Conservation (phyloP, 495 filamentous ascomycete species). For the Aspergillus funiculosus region DNA sequence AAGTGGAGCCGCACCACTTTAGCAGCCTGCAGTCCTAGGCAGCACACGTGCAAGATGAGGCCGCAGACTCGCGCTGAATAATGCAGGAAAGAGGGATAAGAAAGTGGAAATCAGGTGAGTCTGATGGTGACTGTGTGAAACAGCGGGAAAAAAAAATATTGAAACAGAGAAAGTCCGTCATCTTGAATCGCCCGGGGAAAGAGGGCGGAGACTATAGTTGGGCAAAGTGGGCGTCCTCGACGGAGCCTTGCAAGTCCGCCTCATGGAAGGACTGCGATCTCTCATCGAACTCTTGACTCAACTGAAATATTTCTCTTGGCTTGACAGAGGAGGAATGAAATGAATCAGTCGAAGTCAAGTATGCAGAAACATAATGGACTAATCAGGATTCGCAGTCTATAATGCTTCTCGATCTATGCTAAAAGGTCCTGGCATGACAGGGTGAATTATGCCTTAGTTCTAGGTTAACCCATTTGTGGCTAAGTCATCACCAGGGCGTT, state of each 20-base stretch:
- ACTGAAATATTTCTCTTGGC: too few species aligned
- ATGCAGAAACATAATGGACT: not conserved
- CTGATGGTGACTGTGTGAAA: too few species aligned
- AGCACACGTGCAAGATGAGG: not conserved
- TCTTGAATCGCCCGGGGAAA: not conserved
- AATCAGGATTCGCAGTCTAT: not conserved
- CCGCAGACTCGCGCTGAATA: not conserved
- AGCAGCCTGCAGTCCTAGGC: not conserved
- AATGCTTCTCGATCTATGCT: not conserved
- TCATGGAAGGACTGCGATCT: not conserved
- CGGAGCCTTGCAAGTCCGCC: constrained; percentile 5
- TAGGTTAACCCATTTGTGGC: constrained; percentile 1
- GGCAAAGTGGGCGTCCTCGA: constrained; percentile 3
- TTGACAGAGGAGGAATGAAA: too few species aligned
- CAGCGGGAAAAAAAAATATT: too few species aligned
- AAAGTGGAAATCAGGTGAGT: not conserved
- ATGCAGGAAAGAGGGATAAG: not conserved
- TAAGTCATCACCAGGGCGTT: too few species aligned
- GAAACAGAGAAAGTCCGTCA: not conserved
- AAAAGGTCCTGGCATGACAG: not conserved
- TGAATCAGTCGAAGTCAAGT: too few species aligned
- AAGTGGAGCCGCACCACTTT: not conserved
- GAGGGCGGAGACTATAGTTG: not conserved
- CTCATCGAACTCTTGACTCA: not conserved
- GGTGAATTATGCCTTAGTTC: constrained; percentile 1